Conservation (phyloP, 169 alveolate species). For the Miamiensis avidus region DNA sequence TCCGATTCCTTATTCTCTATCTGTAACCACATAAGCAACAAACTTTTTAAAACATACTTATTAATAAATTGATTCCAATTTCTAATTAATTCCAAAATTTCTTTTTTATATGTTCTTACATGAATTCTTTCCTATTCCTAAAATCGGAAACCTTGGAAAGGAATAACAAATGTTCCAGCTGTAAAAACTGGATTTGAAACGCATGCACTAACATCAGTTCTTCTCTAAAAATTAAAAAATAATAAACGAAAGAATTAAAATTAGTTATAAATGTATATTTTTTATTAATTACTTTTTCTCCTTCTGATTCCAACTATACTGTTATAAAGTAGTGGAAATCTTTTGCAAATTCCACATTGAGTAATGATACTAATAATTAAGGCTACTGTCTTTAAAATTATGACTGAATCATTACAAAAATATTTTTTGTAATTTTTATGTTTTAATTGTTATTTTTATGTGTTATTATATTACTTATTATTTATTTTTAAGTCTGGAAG, state of each 20-base stretch:
- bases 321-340: constrained; percentile 85
- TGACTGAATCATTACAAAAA: background rate
- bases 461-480: no score
- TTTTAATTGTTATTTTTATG: no score
- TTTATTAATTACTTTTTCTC: constrained; percentile 65
- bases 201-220: constrained; percentile 86
- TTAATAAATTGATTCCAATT: no score
- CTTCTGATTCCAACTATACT: constrained; percentile 82
- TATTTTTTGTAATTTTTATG: background rate
- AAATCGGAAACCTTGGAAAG: constrained; percentile 68
- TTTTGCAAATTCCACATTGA: constrained; percentile 78
- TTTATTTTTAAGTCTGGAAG: no score
- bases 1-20: constrained; percentile 70
- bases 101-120: constrained; percentile 10
- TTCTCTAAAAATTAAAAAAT: constrained; percentile 43
- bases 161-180: constrained; percentile 81
- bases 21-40: constrained; percentile 85
- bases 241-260: background rate
- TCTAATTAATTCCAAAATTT: no score
- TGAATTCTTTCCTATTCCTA: constrained; percentile 63
- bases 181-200: constrained; percentile 84
- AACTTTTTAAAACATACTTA: constrained; percentile 55
- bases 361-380: constrained; percentile 33
- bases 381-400: background rate
- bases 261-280: background rate